These are phyloP conservation scores for Rhizodiscina lignyota DNA, from an alignment of 495 filamentous ascomycete species.

Conservation along the genomic window DNA sequence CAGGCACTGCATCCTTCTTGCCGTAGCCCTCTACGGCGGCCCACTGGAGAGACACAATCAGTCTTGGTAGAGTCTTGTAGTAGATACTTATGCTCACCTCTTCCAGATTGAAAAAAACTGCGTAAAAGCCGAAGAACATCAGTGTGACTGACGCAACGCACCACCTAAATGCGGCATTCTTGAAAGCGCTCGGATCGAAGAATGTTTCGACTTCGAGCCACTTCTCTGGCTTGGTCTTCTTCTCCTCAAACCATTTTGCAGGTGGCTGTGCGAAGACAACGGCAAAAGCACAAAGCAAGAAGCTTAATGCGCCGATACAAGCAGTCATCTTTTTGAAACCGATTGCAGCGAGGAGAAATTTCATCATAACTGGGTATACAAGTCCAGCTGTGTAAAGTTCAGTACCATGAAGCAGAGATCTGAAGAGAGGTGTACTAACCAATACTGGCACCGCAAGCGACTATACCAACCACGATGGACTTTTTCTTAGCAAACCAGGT, in stretches of 20 bases:
- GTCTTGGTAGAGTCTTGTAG: too few species aligned
- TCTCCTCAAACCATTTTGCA: slow-evolving; percentile 3
- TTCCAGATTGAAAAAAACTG: slow-evolving; percentile 28
- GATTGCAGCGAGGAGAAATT: slow-evolving; percentile 14
- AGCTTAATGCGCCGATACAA: neutral
- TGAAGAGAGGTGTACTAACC: slow-evolving; percentile 4
- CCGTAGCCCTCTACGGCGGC: slow-evolving; percentile 21
- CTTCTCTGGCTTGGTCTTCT: slow-evolving; percentile 7
- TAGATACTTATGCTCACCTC: slow-evolving; percentile 17
- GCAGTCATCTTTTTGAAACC: slow-evolving; percentile 20
- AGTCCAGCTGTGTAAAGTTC: slow-evolving; percentile 12
- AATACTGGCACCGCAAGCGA: slow-evolving; percentile 25
- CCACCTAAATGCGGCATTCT: slow-evolving; percentile 16
- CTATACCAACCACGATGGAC: slow-evolving; percentile 25
- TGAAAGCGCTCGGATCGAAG: slow-evolving; percentile 22
- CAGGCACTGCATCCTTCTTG: slow-evolving; percentile 9
- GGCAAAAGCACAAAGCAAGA: slow-evolving; percentile 16
- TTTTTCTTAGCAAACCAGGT: slow-evolving; percentile 25
- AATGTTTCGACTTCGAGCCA: slow-evolving; percentile 13
- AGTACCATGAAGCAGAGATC: neutral
- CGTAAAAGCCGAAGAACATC: slow-evolving; percentile 28
- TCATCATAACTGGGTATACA: slow-evolving; percentile 22
- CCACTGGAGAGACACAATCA: slow-evolving; percentile 16
- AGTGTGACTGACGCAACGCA: slow-evolving; percentile 19
- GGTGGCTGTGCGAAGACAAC: slow-evolving; percentile 19